Evolutionary conservation across 2,329 filamentous ascomycete species (phyloP).

Genomic region (Mycosphaerella sp.): DNA sequence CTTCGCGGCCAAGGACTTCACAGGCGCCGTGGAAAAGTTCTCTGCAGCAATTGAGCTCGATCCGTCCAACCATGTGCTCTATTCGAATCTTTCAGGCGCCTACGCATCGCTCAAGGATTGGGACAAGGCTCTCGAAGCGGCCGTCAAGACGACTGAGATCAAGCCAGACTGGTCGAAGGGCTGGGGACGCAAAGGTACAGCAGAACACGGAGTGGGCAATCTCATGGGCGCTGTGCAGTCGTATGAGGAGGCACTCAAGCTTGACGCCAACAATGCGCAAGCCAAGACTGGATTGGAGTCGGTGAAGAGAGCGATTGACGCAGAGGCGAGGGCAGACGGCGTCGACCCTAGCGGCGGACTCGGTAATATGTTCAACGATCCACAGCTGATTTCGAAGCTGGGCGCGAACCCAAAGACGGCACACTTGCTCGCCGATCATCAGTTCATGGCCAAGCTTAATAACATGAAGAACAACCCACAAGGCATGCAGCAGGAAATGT

Average conservation of each 20-base stretch:
- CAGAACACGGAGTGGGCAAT: slow-evolving; percentile 81
- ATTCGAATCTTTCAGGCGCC: slow-evolving; percentile 87
- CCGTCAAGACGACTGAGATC: slow-evolving; percentile 84
- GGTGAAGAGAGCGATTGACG: slow-evolving; percentile 81
- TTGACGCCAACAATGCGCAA: slow-evolving; percentile 85
- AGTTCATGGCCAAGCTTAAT: slow-evolving; percentile 88
- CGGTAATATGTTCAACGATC: slow-evolving; percentile 92
- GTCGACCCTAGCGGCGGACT: slow-evolving; percentile 67
- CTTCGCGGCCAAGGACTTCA: slow-evolving; percentile 95
- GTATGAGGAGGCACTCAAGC: slow-evolving; percentile 89
- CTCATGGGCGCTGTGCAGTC: slow-evolving; percentile 79
- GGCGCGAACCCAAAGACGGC: slow-evolving; percentile 92
- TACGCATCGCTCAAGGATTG: slow-evolving; percentile 88
- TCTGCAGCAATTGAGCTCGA: slow-evolving; percentile 86
- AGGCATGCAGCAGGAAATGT: slow-evolving; percentile 71
- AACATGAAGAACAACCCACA: slow-evolving; percentile 74
- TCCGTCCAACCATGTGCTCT: slow-evolving; percentile 88
- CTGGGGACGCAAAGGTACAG: slow-evolving; percentile 87
- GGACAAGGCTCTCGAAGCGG: slow-evolving; percentile 77
- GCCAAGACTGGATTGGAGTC: slow-evolving; percentile 81
- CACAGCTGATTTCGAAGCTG: slow-evolving; percentile 81
- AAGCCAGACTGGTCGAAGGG: slow-evolving; percentile 99
- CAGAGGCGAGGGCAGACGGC: slow-evolving; percentile 60
- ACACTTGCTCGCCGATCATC: slow-evolving; percentile 67
- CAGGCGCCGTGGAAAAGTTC: slow-evolving; percentile 91